Base-by-base conservation (phyloP, 140 eudicot genomes). In the Anethum foeniculum region DNA sequence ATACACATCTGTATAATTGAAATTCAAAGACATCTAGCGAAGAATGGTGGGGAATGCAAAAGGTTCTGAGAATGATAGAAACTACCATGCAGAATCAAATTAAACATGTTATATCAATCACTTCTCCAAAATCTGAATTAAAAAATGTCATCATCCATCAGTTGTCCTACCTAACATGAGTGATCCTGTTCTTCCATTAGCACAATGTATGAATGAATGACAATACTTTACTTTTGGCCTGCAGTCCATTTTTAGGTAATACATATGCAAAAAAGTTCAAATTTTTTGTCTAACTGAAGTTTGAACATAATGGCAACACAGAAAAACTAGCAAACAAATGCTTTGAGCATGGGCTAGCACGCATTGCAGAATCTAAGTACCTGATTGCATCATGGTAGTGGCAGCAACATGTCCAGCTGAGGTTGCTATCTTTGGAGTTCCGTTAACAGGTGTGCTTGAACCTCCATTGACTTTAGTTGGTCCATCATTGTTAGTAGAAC, bases 301-400 rank as follows among this genome's bases (percentile, higher is more conserved):
- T 74, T n/a, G 21, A 25, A 75, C 15, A 47, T 27, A 75, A 23
- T 32, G 43, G 41, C 43, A 78, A 28, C 25, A 5, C 14, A 1
- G 4, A 9, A 39, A 23, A 78, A 32, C 16, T 19, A 23, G 16
- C 1, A 6, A 11, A 21, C 44, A 21, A 19, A 77, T 56, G 28
- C 19, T 52, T 30, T 52, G 8, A 54, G 64, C 30, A 21, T 38
- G 49, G 71, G 58, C 38, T 19, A 48, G 44, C n/a, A 28, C 14
- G 44, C 23, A 28, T 14, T 32, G 74, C 74, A 68, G 74, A 71
- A 71, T 71, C 47, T 71, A 48, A 19, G 32, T 90, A 91, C 97
- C 97, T 78, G 93, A 88, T 41, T 89, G 88, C 68, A 84, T 88
- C 81, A 88, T 86, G 78, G 84, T 64, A 39, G 86, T 44, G 23